phyloP scores from a whole-genome alignment of 208 protist species.

The Trypanosoma conorhini region DNA sequence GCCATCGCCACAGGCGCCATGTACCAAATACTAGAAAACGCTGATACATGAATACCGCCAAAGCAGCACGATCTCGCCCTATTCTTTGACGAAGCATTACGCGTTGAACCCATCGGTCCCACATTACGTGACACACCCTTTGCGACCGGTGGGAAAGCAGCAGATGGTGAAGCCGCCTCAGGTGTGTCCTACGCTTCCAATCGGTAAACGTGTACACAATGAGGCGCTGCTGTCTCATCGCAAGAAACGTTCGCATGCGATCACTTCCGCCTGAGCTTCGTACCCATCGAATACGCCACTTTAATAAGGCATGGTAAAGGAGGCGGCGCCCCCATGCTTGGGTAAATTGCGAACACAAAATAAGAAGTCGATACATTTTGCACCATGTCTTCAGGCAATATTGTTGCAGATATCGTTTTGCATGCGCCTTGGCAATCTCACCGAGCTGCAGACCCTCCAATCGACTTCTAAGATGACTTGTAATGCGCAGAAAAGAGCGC shows the following conservation, averaged over 20 bases:
- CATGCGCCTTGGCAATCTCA: conserved; percentile 4
- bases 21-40: neutral
- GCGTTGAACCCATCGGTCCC: conserved; percentile 11
- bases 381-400: conserved; percentile 6
- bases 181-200: conserved; percentile 2
- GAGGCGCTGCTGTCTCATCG: neutral
- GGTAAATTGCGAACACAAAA: conserved; percentile 6
- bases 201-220: conserved; percentile 1
- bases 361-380: conserved; percentile 1
- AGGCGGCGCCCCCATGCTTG: neutral
- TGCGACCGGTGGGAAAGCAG: neutral
- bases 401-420: neutral
- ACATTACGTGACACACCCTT: neutral
- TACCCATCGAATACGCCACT: conserved; percentile 11
- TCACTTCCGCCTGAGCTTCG: neutral
- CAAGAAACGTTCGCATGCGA: conserved; percentile 11
- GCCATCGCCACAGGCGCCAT: conserved; percentile 11
- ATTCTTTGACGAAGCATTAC: neutral
- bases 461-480: neutral
- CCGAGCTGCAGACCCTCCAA: neutral
- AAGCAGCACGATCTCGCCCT: neutral
- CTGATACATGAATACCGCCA: conserved; percentile 1
- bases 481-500: conserved; percentile 8
- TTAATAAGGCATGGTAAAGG: neutral
- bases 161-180: neutral